Conservation (phyloP, 129 eudicot species). For the Arctium minus region DNA sequence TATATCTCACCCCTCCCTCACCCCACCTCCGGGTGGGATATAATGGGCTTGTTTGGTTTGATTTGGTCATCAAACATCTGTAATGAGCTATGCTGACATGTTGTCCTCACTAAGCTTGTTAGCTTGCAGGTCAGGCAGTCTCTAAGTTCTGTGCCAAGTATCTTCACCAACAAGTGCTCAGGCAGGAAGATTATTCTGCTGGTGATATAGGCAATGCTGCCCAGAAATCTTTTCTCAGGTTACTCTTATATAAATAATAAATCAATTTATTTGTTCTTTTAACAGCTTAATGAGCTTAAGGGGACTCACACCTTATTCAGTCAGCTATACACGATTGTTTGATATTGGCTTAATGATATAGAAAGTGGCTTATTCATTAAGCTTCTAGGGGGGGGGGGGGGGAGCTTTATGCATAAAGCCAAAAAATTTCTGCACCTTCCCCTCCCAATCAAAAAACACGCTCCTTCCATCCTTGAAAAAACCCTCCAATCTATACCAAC, state of each 20-base stretch:
- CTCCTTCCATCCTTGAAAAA: background rate
- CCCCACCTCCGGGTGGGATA: background rate
- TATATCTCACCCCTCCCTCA: background rate
- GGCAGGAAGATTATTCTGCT: conserved; percentile 59
- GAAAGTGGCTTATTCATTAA: background rate
- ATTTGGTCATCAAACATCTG: background rate
- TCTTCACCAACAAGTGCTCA: conserved; percentile 80
- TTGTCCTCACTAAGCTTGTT: conserved; percentile 18
- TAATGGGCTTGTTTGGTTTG: background rate
- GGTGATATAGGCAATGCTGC: conserved; percentile 73
- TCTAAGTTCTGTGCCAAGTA: conserved; percentile 88
- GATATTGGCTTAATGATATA: background rate
- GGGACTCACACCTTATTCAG: background rate
- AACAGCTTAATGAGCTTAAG: background rate
- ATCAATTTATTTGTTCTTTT: background rate
- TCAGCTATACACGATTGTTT: background rate
- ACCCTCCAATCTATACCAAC: background rate
- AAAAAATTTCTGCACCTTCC: background rate
- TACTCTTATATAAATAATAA: conserved; percentile 5
- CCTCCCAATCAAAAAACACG: background rate
- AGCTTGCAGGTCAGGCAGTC: conserved; percentile 72
- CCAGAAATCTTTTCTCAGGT: conserved; percentile 85
- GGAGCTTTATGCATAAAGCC: background rate
- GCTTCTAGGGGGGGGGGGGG: background rate
- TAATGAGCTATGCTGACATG: conserved; percentile 1